Conservation (phyloP, 2,329 filamentous ascomycete genomes). For the Didymella sp. region DNA sequence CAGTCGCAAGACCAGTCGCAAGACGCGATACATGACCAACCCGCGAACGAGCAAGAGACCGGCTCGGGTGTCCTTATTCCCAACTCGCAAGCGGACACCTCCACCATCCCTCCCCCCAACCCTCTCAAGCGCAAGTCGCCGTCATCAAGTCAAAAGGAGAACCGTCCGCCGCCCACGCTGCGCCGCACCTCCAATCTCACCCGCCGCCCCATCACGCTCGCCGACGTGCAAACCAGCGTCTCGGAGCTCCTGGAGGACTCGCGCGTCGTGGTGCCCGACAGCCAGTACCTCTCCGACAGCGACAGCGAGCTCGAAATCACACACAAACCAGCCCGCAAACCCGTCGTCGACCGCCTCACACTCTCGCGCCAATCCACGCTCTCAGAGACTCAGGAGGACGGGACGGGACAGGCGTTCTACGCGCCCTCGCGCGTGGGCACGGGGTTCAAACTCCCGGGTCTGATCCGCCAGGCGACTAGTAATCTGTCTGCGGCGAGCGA, state of each 20-base stretch:
- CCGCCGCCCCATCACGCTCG: conserved; percentile 73
- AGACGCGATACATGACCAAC: too few relatives aligned
- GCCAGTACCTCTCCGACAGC: conserved; percentile 50
- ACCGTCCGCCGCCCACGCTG: conserved; percentile 62
- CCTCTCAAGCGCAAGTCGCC: conserved; percentile 51
- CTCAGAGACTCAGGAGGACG: conserved; percentile 30
- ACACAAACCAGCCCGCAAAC: conserved; percentile 36
- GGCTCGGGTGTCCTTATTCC: conserved; percentile 38
- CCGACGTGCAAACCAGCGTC: conserved; percentile 82
- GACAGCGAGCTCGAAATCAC: conserved; percentile 47
- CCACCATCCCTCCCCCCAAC: conserved; percentile 28
- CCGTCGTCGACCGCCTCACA: conserved; percentile 75
- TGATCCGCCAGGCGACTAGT: conserved; percentile 77
- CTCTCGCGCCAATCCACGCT: conserved; percentile 63
- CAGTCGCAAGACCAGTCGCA: neutral
- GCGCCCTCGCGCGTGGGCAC: conserved; percentile 50
- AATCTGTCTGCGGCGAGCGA: conserved; percentile 45
- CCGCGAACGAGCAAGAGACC: too few relatives aligned
- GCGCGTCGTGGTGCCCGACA: conserved; percentile 62
- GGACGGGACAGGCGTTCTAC: conserved; percentile 63
- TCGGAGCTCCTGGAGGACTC: conserved; percentile 80
- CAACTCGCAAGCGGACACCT: conserved; percentile 32
- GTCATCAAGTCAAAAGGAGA: conserved; percentile 52
- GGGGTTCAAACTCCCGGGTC: conserved; percentile 70
- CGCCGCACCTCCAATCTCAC: conserved; percentile 65